Evolutionary conservation across 768 basidiomycete genomes (phyloP).

Genomic region (Tephrocybe rancida): DNA sequence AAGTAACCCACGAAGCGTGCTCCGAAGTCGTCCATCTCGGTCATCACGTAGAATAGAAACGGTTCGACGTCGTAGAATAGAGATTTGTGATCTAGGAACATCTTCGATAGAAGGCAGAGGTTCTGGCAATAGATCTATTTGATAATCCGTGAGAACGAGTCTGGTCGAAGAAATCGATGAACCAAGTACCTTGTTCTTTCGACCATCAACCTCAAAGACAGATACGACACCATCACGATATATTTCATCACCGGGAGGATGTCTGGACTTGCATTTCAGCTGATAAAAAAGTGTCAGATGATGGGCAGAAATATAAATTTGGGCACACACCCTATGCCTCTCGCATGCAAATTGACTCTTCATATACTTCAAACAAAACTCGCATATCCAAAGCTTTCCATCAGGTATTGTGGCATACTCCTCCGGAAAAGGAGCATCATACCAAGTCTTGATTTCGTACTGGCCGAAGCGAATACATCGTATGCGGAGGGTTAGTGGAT

Average conservation of each 20-base stretch:
- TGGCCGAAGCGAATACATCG: constrained; percentile 87
- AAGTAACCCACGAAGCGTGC: constrained; percentile 98
- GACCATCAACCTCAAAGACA: constrained; percentile 97
- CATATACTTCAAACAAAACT: constrained; percentile 98
- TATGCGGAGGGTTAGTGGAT: constrained; percentile 62
- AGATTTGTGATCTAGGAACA: constrained; percentile 99
- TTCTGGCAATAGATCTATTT: constrained; percentile 97
- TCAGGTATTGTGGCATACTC: constrained; percentile 94
- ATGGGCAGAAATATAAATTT: background rate
- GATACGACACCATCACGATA: constrained; percentile 89
- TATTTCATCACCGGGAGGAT: constrained; percentile 98
- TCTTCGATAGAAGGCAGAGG: constrained; percentile 94
- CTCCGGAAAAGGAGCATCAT: constrained; percentile 97
- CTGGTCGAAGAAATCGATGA: background rate
- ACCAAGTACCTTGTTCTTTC: constrained; percentile 84
- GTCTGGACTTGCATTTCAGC: constrained; percentile 93
- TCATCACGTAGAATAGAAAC: constrained; percentile 98
- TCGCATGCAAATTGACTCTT: constrained; percentile 86
- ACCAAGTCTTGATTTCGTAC: constrained; percentile 97
- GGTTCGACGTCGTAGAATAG: constrained; percentile 99
- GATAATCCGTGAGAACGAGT: constrained; percentile 12
- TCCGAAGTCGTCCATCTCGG: constrained; percentile 86
- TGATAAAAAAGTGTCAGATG: constrained; percentile 29
- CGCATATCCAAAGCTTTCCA: constrained; percentile 94
- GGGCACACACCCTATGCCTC: constrained; percentile 77